Evolutionary conservation across 2,329 filamentous ascomycete genomes (phyloP), one percentile per base, ranked within the genome.

Genomic region (Tolypocladium ophioglossoides): DNA sequence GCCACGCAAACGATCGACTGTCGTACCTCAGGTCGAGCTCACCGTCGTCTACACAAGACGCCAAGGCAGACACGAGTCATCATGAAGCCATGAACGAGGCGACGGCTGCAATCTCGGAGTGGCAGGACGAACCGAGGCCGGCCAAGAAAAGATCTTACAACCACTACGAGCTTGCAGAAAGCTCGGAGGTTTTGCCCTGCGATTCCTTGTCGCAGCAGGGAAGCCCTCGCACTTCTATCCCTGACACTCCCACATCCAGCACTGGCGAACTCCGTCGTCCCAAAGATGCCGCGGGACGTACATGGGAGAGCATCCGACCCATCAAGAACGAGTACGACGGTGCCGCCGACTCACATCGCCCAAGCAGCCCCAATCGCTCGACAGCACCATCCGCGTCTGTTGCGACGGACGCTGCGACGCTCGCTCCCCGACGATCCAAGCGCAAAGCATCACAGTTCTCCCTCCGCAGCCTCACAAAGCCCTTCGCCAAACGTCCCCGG

Each of bases 391-490:
- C 54, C 9, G n/a, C 50, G 16, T 51, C 52, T 18, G 27, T 2
- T 22, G 53, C 58, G 5, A 30, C 54, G 14, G 55, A 59, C 22
- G 47, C 50, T 6, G n/a, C 32, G 10, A 7, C 54, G 8, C 54
- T 53, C 16, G 40, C 53, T n/a, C 52, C 52, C 32, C 54, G 53
- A n/a, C 55, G 44, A n/a, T 56, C 55, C 8, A 70, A 70, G 52
- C 67, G 68, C 35, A 66, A 64, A 24, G 61, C 67, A 2, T 70
- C 68, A 0, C 53, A 60, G 4, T 66, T 68, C 53, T 68, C 66
- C 11, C 55, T 70, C 24, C 59, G 59, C 22, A 68, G 62, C 54
- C 41, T 68, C 10, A 57, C 61, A 7, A 60, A 55, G 24, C 58
- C 65, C 18, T 54, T 68, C 16, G 55, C 60, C 8, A 64, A 67